Conservation (phyloP, 2,329 filamentous ascomycete species). For the Cordyceps fumosorosea region DNA sequence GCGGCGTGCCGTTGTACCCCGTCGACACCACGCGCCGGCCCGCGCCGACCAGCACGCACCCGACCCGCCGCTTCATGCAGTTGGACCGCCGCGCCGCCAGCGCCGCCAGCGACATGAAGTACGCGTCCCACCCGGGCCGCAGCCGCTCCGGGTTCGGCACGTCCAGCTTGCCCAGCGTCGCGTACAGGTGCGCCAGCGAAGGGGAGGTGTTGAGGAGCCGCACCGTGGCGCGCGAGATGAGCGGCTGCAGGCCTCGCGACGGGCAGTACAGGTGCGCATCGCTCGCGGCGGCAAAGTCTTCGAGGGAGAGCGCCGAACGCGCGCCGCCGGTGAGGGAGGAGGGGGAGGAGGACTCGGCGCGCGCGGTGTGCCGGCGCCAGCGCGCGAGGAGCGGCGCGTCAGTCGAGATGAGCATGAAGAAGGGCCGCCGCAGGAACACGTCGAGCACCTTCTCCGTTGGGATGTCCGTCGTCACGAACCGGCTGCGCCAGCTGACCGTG, state of each 20-base stretch:
- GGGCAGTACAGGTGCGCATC: conserved; percentile 73
- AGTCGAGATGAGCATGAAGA: conserved; percentile 87
- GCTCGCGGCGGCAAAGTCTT: conserved; percentile 49
- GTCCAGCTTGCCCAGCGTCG: conserved; percentile 66
- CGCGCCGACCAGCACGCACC: conserved; percentile 78
- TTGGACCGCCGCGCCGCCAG: conserved; percentile 87
- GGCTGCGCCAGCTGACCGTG: conserved; percentile 73
- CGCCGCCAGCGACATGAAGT: conserved; percentile 96
- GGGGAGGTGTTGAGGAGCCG: conserved; percentile 80
- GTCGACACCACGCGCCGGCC: conserved; percentile 86
- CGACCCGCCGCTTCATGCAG: conserved; percentile 96
- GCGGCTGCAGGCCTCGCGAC: conserved; percentile 57
- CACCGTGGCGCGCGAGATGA: conserved; percentile 76
- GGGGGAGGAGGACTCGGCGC: conserved; percentile 15
- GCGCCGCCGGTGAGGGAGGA: conserved; percentile 14
- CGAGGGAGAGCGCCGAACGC: conserved; percentile 35
- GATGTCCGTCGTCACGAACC: conserved; percentile 83
- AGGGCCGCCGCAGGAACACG: conserved; percentile 69
- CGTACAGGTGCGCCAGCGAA: conserved; percentile 63
- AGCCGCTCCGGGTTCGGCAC: conserved; percentile 73
- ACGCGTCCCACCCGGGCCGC: conserved; percentile 88
- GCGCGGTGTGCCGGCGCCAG: conserved; percentile 66
- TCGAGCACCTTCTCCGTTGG: conserved; percentile 68
- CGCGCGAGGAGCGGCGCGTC: conserved; percentile 82
- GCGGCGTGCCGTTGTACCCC: conserved; percentile 95